phyloP scores from a whole-genome alignment of 2,329 filamentous ascomycete genomes.

The Colletotrichum graminicola region DNA sequence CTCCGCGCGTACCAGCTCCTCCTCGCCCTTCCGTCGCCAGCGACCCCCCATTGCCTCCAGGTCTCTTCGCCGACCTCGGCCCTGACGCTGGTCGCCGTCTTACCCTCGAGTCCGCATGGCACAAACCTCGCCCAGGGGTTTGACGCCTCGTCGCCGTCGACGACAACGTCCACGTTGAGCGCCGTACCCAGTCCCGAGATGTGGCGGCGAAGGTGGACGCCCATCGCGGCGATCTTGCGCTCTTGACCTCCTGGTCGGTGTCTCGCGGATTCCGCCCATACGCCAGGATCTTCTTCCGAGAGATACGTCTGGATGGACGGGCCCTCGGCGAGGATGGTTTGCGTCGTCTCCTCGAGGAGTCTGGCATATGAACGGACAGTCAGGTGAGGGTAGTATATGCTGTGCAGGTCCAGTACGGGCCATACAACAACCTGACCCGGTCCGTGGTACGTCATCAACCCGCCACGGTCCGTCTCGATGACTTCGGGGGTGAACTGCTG shows the following conservation, averaged over 20 bases:
- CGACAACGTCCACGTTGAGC: constrained; percentile 78
- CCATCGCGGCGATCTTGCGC: constrained; percentile 88
- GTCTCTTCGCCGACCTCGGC: constrained; percentile 57
- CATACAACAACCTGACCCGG: constrained; percentile 95
- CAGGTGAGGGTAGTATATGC: constrained; percentile 66
- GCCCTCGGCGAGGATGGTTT: constrained; percentile 67
- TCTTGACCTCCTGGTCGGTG: constrained; percentile 50
- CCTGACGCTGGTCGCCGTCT: constrained; percentile 80
- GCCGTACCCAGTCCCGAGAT: constrained; percentile 88
- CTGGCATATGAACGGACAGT: constrained; percentile 82
- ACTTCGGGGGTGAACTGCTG: constrained; percentile 68
- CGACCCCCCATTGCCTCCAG: constrained; percentile 16
- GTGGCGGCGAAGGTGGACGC: constrained; percentile 89
- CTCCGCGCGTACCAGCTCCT: constrained; percentile 29
- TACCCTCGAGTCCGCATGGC: constrained; percentile 88
- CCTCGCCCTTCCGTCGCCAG: constrained; percentile 10
- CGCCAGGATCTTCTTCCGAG: constrained; percentile 83
- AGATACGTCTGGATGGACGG: constrained; percentile 71
- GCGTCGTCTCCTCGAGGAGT: constrained; percentile 81
- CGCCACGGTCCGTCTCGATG: constrained; percentile 81
- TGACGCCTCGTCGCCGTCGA: constrained; percentile 50
- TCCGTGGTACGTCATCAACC: constrained; percentile 94
- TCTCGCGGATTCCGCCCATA: constrained; percentile 72
- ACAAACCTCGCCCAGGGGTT: constrained; percentile 80
- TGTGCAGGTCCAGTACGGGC: constrained; percentile 85